phyloP scores from a whole-genome alignment of 805 yeast genomes.

The Yamadazyma nakazawae region DNA sequence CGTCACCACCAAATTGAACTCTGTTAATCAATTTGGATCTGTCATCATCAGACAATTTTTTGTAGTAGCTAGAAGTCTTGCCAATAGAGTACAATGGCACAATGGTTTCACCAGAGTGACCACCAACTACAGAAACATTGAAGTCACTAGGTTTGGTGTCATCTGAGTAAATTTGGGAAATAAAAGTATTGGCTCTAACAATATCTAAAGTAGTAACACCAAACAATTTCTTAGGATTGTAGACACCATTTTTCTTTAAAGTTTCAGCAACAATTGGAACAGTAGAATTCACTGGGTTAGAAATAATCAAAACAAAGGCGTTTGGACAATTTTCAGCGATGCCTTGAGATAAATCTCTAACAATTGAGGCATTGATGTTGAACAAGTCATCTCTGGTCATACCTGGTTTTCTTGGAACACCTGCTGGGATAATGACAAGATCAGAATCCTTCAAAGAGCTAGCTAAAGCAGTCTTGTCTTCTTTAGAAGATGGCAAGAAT shows the following conservation, averaged over 20 bases:
- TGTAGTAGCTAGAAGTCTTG: slow-evolving; percentile 28
- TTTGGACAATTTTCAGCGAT: slow-evolving; percentile 70
- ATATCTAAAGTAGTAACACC: slow-evolving; percentile 90
- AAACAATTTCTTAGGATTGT: slow-evolving; percentile 68
- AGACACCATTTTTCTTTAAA: slow-evolving; percentile 62
- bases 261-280: slow-evolving; percentile 87
- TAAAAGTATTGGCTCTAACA: slow-evolving; percentile 82
- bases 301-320: slow-evolving; percentile 77
- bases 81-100: slow-evolving; percentile 72
- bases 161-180: slow-evolving; percentile 50
- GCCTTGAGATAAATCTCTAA: slow-evolving; percentile 68
- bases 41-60: slow-evolving; percentile 54
- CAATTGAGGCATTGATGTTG: slow-evolving; percentile 79
- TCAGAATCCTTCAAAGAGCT: slow-evolving; percentile 45
- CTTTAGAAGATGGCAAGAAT: slow-evolving; percentile 55
- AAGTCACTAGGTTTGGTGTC: slow-evolving; percentile 49
- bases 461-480: slow-evolving; percentile 45
- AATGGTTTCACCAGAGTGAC: slow-evolving; percentile 93
- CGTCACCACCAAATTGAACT: slow-evolving; percentile 92
- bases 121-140: slow-evolving; percentile 80
- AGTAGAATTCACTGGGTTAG: slow-evolving; percentile 92
- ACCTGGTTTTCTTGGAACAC: slow-evolving; percentile 91
- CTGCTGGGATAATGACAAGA: slow-evolving; percentile 70
- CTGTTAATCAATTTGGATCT: slow-evolving; percentile 72
- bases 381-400: slow-evolving; percentile 91